A percentile compares a stretch with the other conserved stretches of the same genome.
These are phyloP conservation scores for Oenanthe sinensis DNA, from an alignment of 129 eudicot genomes.

Conservation along the genomic window DNA sequence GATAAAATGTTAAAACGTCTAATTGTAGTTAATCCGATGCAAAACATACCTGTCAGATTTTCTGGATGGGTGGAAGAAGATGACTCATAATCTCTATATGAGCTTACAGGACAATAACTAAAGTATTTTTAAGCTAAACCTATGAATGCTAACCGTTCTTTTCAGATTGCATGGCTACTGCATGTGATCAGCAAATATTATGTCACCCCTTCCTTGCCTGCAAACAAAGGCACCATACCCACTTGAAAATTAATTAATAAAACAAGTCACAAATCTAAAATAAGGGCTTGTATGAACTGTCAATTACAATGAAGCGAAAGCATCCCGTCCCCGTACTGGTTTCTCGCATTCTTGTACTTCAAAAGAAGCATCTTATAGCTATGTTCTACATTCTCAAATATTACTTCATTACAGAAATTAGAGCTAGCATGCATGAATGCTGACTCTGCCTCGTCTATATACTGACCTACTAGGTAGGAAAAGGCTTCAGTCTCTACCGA, in stretches of 20 bases:
- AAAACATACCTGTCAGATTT: background rate
- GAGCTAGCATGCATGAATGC: conserved; percentile 48
- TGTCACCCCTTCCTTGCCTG: background rate
- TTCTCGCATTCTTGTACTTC: conserved; percentile 51
- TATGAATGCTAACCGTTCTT: background rate
- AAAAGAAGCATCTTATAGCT: conserved; percentile 44
- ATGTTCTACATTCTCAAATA: conserved; percentile 38
- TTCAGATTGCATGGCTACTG: background rate
- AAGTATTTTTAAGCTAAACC: background rate
- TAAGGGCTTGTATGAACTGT: background rate
- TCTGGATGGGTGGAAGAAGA: background rate
- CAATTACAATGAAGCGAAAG: conserved; percentile 36
- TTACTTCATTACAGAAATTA: conserved; percentile 48
- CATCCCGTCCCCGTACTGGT: conserved; percentile 67
- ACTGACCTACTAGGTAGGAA: conserved; percentile 19
- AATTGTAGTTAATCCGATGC: background rate
- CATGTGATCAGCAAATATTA: background rate
- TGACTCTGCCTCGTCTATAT: conserved; percentile 39
- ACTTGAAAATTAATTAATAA: conserved; percentile 9
- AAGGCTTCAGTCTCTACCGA: conserved; percentile 15
- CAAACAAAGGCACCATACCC: conserved; percentile 9
- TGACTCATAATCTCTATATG: background rate
- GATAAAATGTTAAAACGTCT: background rate
- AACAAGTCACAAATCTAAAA: background rate
- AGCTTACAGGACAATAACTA: background rate